Evolutionary conservation across 2,329 filamentous ascomycete genomes (phyloP).

Genomic region (Diaporthe vexans): DNA sequence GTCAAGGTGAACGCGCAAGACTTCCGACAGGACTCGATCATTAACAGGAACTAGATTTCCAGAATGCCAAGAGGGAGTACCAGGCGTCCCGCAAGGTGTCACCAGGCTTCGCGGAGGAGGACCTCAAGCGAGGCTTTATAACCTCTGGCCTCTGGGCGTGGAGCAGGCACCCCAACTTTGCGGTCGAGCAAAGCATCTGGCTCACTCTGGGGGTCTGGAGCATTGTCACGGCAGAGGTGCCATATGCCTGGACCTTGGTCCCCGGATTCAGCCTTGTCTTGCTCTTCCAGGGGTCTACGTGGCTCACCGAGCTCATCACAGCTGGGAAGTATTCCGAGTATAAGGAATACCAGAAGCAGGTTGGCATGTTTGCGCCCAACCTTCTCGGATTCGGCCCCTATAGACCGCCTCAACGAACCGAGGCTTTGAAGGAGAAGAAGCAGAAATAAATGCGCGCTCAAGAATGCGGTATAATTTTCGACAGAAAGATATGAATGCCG

Average conservation of each 20-base stretch:
- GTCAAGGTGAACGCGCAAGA: slow-evolving; percentile 44
- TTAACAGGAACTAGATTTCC: slow-evolving; percentile 70
- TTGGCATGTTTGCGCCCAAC: slow-evolving; percentile 86
- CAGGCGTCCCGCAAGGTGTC: slow-evolving; percentile 80
- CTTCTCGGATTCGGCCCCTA: slow-evolving; percentile 57
- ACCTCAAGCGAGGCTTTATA: slow-evolving; percentile 91
- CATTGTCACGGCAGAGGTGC: slow-evolving; percentile 78
- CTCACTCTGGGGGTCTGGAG: slow-evolving; percentile 89
- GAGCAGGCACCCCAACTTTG: slow-evolving; percentile 95
- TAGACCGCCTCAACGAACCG: slow-evolving; percentile 58
- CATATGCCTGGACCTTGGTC: slow-evolving; percentile 83
- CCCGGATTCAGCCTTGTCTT: slow-evolving; percentile 79
- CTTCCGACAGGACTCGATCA: not conserved
- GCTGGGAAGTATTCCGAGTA: slow-evolving; percentile 91
- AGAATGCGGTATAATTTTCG: not conserved
- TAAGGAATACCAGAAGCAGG: slow-evolving; percentile 82
- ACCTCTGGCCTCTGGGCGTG: slow-evolving; percentile 88
- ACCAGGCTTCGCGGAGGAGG: slow-evolving; percentile 73
- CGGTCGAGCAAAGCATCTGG: slow-evolving; percentile 93
- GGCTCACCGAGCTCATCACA: slow-evolving; percentile 87
- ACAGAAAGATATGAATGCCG: not conserved
- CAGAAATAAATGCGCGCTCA: slow-evolving; percentile 55
- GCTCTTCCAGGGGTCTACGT: slow-evolving; percentile 91
- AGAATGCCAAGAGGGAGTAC: slow-evolving; percentile 84
- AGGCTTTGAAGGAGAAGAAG: slow-evolving; percentile 63